Base-by-base conservation (phyloP, 805 yeast genomes). In the Yamadazyma paraphyllophila region DNA sequence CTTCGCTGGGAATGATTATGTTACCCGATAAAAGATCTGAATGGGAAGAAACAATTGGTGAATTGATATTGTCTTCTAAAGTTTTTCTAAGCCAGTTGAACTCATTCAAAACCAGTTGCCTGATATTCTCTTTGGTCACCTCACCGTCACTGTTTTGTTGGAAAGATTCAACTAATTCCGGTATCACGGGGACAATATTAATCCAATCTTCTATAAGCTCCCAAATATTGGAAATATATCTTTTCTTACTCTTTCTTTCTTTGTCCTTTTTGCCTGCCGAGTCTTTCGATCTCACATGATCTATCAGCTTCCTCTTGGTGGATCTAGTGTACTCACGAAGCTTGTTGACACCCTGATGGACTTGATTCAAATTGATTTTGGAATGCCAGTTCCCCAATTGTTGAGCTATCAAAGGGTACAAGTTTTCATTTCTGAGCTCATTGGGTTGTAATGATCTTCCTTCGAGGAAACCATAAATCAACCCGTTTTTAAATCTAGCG, bases 1-100 rank as follows among this genome's bases (percentile, higher is more conserved):
- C 43, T 17, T 65, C 66, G 13, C 66, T 68, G 1, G 88, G 84
- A 1, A 83, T 73, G 17, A 85, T 78, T 29, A 85, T 77, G 58
- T 85, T 85, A 1, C 92, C 94, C n/a, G 85, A 75, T 25, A 85
- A 67, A 40, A 85, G 70, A 58, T 85, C 94, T 53, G 88, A 81
- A 58, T 85, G 94, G 13, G 83, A 76, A 7, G 83, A 74, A 1
- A 85, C 91, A 6, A 60, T 51, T 0, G 83, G 82, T 2, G 87
- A 82, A 26, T 65, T 62, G 13, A 39, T 33, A 6, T 56, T 41
- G 2, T 60, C 63, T 11, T 48, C 52, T 39, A 83, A 61, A 7
- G 68, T 65, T n/a, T 43, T 30, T 50, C 69, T 63, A 31, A 82
- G 58, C 89, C 89, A 84, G 11, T 47, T 55, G 13, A 84, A 70